Evolutionary conservation across 805 yeast species (phyloP).

Genomic region (Wickerhamiella dianesei): DNA sequence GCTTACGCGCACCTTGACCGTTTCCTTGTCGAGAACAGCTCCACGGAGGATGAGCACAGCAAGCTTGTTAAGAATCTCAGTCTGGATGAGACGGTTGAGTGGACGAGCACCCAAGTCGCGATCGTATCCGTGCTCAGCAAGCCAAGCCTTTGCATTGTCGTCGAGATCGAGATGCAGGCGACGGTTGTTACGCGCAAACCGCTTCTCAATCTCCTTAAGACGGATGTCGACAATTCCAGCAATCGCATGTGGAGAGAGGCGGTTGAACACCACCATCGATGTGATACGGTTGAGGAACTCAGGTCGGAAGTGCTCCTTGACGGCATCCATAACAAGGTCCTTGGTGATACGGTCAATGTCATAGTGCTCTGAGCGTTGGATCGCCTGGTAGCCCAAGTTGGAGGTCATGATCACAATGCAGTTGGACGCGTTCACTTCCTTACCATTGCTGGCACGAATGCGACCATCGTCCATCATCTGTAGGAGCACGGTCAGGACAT

Average conservation of each 20-base stretch:
- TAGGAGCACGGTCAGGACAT: slow-evolving; percentile 78
- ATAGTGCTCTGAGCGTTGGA: slow-evolving; percentile 51
- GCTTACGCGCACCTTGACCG: slow-evolving; percentile 45
- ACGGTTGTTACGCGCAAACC: slow-evolving; percentile 79
- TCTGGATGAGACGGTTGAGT: slow-evolving; percentile 72
- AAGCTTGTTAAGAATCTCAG: slow-evolving; percentile 70
- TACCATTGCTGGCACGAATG: slow-evolving; percentile 88
- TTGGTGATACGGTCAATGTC: slow-evolving; percentile 50
- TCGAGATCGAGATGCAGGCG: slow-evolving; percentile 58
- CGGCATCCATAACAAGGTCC: slow-evolving; percentile 69
- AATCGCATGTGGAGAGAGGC: slow-evolving; percentile 81
- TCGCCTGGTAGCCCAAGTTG: slow-evolving; percentile 86
- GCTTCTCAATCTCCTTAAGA: slow-evolving; percentile 65
- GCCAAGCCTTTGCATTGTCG: slow-evolving; percentile 63
- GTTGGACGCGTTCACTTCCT: slow-evolving; percentile 83
- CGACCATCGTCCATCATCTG: slow-evolving; percentile 96
- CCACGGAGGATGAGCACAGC: slow-evolving; percentile 83
- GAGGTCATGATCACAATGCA: slow-evolving; percentile 93
- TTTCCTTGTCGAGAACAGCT: slow-evolving; percentile 78
- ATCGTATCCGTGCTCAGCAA: slow-evolving; percentile 79
- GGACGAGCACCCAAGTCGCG: slow-evolving; percentile 96
- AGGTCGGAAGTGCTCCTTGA: slow-evolving; percentile 85
- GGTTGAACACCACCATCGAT: slow-evolving; percentile 83
- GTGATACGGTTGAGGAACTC: slow-evolving; percentile 94
- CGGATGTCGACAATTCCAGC: slow-evolving; percentile 82